phyloP scores from a whole-genome alignment of 805 yeast genomes.

The Jamesozyma piceae region DNA sequence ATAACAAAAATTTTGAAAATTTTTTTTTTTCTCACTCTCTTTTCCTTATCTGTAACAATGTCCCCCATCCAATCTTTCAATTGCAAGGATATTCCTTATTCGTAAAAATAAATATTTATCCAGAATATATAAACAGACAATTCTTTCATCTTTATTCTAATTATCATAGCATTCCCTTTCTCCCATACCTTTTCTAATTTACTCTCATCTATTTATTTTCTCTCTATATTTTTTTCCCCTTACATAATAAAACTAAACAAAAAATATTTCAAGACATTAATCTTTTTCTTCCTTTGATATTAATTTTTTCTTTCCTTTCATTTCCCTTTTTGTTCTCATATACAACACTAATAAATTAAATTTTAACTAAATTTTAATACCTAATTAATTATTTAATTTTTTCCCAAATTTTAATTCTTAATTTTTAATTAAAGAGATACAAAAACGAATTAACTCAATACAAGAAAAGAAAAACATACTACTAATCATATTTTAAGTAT shows the following conservation, averaged over 20 bases:
- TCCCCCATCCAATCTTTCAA: too few species aligned
- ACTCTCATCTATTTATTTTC: neutral
- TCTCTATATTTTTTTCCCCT: neutral
- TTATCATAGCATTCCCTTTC: neutral
- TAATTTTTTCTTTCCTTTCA: neutral
- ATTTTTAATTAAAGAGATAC: neutral
- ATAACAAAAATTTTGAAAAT: neutral
- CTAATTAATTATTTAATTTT: neutral
- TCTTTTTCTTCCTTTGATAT: slow-evolving; percentile 2
- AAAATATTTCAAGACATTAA: slow-evolving; percentile 6
- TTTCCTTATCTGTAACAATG: too few species aligned
- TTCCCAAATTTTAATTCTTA: neutral
- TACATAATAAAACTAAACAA: neutral
- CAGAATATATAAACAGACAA: slow-evolving; percentile 1
- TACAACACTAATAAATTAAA: neutral
- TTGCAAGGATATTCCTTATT: too few species aligned
- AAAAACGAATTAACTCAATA: neutral
- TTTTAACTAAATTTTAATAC: neutral
- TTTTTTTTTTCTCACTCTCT: neutral
- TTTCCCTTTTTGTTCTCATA: neutral
- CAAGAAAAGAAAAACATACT: neutral
- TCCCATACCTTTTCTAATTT: neutral
- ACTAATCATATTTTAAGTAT: too few species aligned
- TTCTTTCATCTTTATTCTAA: neutral
- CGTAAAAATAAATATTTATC: neutral